A percentile compares a stretch with the other conserved stretches of the same genome.
These are phyloP conservation scores for Boletus sp. DNA, from an alignment of 768 basidiomycete species.

Conservation along the genomic window DNA sequence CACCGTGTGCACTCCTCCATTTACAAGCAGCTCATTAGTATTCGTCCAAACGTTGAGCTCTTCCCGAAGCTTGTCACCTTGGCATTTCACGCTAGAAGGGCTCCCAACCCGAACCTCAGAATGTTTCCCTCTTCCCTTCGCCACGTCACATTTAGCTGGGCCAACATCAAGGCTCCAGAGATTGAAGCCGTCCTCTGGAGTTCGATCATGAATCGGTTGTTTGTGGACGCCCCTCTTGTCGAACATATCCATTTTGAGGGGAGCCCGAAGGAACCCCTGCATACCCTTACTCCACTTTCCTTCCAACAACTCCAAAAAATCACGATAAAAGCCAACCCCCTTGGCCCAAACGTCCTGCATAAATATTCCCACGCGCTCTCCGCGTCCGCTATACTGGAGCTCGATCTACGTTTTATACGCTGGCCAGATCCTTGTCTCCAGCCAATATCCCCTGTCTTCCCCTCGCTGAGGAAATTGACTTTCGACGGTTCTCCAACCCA, in stretches of 20 bases:
- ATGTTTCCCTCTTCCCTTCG: slow-evolving; percentile 26
- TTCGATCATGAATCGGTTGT: slow-evolving; percentile 17
- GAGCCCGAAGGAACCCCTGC: slow-evolving; percentile 21
- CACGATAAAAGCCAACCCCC: slow-evolving; percentile 23
- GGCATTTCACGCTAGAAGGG: slow-evolving; percentile 17
- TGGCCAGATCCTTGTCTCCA: slow-evolving; percentile 23
- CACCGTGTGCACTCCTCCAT: slow-evolving; percentile 27
- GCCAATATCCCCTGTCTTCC: slow-evolving; percentile 19
- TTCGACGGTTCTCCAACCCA: slow-evolving; percentile 22
- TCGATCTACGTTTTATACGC: slow-evolving; percentile 24
- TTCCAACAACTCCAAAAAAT: slow-evolving; percentile 19
- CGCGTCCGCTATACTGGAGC: slow-evolving; percentile 16
- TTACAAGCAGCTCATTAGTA: slow-evolving; percentile 20
- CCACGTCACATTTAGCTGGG: slow-evolving; percentile 20
- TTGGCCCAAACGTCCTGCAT: slow-evolving; percentile 23
- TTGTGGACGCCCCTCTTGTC: slow-evolving; percentile 20
- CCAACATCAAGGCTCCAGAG: slow-evolving; percentile 11
- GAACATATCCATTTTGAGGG: slow-evolving; percentile 26
- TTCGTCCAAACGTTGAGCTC: slow-evolving; percentile 26
- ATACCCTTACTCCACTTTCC: slow-evolving; percentile 13
- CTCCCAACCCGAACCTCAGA: slow-evolving; percentile 9
- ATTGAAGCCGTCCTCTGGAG: slow-evolving; percentile 21
- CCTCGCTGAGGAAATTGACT: slow-evolving; percentile 20
- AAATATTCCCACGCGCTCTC: slow-evolving; percentile 25
- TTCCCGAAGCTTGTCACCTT: slow-evolving; percentile 21